Evolutionary conservation across 176 grass and related monocot species (phyloP), one percentile per base, ranked within the genome.

Genomic region (Carex myosuroides): DNA sequence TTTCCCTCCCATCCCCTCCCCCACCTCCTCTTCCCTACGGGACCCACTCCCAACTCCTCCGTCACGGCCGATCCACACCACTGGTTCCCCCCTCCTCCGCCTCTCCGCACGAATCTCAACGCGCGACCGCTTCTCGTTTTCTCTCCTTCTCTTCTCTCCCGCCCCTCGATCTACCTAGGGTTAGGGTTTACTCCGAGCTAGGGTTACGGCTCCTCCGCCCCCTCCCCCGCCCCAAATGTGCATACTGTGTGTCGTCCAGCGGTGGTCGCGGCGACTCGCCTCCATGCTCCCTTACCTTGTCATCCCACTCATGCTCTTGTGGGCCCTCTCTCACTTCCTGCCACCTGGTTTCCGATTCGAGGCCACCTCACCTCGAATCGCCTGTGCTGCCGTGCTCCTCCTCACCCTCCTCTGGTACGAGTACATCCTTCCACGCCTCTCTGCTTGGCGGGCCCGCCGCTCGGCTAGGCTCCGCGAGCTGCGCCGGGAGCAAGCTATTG

Each of bases 401-500:
- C 87, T 95, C 82, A 98, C 96, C 79, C 93, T 98, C 68, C 93
- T 98, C 80, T 98, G 96, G 96, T 98, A 98, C 33, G 96, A 98
- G 88, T 90, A 95, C 87, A 85, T 98, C 56, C 88, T 98, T 71
- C 93, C 96, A 0, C 87, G 85, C 71, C 83, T 98, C 56, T 91
- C 92, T 9, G 86, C 85, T 65, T 98, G 95, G 95, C 92, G 95
- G 8, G 73, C 82, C 13, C 89, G 92, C 32, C 87, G 95, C 71
- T 95, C 95, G 0, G 95, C 95, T 8, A 83, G 95, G 13, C 89
- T 98, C 29, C 89, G 92, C 6, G 92, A 98, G 86, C 82, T 87
- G 74, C 90, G 89, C 81, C 89, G 89, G 17, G 86, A 89, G 20
- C 89, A 87, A 26, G 95, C 95, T 8, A 71, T 98, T 8, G 85